Conservation (phyloP, 1,284 basidiomycete species). For the Ustilago lituana region DNA sequence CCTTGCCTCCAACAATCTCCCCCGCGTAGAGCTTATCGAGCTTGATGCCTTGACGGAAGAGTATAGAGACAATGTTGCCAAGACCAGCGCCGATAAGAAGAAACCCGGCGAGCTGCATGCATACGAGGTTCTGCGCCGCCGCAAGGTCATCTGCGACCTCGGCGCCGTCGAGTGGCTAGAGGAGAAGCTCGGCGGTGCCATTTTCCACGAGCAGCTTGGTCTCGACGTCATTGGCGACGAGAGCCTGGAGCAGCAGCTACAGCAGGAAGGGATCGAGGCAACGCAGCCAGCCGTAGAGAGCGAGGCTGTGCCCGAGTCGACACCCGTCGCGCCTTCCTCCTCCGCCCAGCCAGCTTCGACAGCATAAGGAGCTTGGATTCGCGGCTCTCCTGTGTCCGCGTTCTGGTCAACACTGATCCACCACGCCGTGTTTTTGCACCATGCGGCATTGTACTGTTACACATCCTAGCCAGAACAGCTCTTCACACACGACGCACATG, state of each 20-base stretch:
- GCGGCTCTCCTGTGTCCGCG: too few relatives aligned
- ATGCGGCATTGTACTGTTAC: constrained; percentile 6
- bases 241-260: constrained; percentile 11
- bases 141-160: constrained; percentile 61
- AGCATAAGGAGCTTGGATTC: neutral
- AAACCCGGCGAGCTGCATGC: constrained; percentile 66
- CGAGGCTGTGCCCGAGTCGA: constrained; percentile 2
- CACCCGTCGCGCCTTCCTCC: constrained; percentile 6
- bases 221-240: constrained; percentile 12
- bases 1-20: constrained; percentile 57
- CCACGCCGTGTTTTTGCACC: neutral
- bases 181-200: constrained; percentile 64
- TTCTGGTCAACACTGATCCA: too few relatives aligned
- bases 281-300: neutral
- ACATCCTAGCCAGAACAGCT: too few relatives aligned
- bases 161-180: constrained; percentile 67
- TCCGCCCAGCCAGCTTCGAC: constrained; percentile 9
- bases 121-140: constrained; percentile 62
- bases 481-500: too few relatives aligned
- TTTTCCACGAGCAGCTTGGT: constrained; percentile 53
- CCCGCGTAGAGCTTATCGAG: constrained; percentile 56
- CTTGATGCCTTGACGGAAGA: constrained; percentile 59
- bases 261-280: neutral
- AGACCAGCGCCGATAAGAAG: constrained; percentile 59
- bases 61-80: constrained; percentile 39